Evolutionary conservation across 805 yeast genomes (phyloP).

Genomic region (Blastobotrys americana): DNA sequence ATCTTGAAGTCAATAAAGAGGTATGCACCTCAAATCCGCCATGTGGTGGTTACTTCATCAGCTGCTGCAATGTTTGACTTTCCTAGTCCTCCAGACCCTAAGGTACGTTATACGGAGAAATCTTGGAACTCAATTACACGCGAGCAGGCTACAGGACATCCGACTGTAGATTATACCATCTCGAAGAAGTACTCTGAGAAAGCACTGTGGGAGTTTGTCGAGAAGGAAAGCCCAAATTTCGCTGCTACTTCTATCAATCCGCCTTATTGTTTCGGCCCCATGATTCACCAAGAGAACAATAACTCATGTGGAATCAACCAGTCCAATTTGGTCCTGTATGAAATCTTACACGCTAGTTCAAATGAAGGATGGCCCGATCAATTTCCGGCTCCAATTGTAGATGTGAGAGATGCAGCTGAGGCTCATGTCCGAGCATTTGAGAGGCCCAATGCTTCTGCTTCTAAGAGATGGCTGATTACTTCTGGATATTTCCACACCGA

Average conservation of each 20-base stretch:
- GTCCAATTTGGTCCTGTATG: slow-evolving; percentile 32
- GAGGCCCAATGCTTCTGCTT: slow-evolving; percentile 20
- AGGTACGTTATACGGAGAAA: slow-evolving; percentile 14
- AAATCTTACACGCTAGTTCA: slow-evolving; percentile 22
- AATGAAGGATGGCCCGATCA: slow-evolving; percentile 9
- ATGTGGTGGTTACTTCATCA: slow-evolving; percentile 46
- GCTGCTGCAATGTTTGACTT: slow-evolving; percentile 41
- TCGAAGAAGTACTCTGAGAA: slow-evolving; percentile 50
- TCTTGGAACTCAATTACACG: slow-evolving; percentile 25
- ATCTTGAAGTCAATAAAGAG: slow-evolving; percentile 36
- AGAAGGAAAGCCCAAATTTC: slow-evolving; percentile 20
- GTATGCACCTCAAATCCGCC: slow-evolving; percentile 36
- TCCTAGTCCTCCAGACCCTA: slow-evolving; percentile 23
- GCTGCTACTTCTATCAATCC: slow-evolving; percentile 26
- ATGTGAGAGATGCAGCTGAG: slow-evolving; percentile 57
- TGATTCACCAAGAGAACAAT: slow-evolving; percentile 18
- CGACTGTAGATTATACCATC: slow-evolving; percentile 26
- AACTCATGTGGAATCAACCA: slow-evolving; percentile 33
- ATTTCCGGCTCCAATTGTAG: slow-evolving; percentile 32
- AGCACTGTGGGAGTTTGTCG: slow-evolving; percentile 48
- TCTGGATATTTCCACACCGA: slow-evolving; percentile 17
- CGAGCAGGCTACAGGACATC: slow-evolving; percentile 16
- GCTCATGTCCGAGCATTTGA: slow-evolving; percentile 51
- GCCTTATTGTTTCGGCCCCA: slow-evolving; percentile 28
- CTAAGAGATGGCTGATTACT: slow-evolving; percentile 25